Percentiles rank a stretch among this genome's conserved stretches.
These are phyloP conservation scores for Quercus suber DNA, from an alignment of 306 rosid species.

Conservation along the genomic window DNA sequence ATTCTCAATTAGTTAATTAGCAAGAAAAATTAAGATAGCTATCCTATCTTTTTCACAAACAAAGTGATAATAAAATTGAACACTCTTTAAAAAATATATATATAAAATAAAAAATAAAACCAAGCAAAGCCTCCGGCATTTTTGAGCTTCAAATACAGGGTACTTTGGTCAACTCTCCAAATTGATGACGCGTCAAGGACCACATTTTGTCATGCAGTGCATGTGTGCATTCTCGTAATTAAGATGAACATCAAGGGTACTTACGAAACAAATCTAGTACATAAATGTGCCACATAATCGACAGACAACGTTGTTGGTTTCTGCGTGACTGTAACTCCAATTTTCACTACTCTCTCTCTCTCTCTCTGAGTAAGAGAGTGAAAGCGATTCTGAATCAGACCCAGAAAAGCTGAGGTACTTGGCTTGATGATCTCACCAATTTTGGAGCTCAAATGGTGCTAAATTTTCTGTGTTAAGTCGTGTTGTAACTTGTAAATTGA, in stretches of 20 bases:
- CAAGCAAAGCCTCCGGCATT: background rate
- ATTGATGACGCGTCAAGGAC: constrained; percentile 11
- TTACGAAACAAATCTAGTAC: constrained; percentile 8
- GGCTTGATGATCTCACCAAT: background rate
- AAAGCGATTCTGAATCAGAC: constrained; percentile 10
- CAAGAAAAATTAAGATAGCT: too few species aligned
- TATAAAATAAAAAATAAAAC: too few species aligned
- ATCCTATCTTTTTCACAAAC: background rate
- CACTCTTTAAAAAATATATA: too few species aligned
- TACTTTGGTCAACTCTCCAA: constrained; percentile 21
- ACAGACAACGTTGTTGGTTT: constrained; percentile 16
- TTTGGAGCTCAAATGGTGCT: background rate
- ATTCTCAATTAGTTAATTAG: too few species aligned
- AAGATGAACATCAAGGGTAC: constrained; percentile 22
- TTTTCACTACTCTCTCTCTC: background rate
- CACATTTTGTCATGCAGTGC: constrained; percentile 23
- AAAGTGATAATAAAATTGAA: background rate
- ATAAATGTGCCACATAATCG: constrained; percentile 36
- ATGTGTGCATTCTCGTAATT: constrained; percentile 39
- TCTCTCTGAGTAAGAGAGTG: background rate
- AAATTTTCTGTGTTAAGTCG: background rate
- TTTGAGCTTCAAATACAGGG: background rate
- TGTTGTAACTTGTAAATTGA: background rate
- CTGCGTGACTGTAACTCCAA: background rate
- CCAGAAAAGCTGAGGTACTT: constrained; percentile 21